Evolutionary conservation across 306 rosid species (phyloP), one percentile per base, ranked within the genome.

Genomic region (Castanospermum australe): DNA sequence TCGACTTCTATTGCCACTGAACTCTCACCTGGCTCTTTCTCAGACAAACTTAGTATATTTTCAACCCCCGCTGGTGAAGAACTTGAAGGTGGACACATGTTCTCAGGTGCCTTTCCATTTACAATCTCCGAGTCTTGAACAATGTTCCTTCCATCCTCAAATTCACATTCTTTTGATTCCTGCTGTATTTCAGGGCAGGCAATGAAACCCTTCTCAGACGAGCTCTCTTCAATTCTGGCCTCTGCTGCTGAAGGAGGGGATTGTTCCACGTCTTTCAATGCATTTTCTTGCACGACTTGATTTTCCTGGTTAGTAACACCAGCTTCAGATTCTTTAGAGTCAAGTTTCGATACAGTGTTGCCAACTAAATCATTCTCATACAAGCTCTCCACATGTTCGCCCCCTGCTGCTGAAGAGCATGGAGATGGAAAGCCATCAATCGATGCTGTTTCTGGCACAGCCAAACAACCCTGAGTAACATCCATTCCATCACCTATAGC

Each of bases 341-440:
- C 82, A 61, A 62, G 64, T 57, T 10, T 36, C 35, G 35, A 64
- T 1, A 14, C 35, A 15, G 74, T 66, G 44, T 71, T 76, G 33
- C 61, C 76, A 25, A 22, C 73, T 56, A 60, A 48, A 60, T 51
- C 85, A 75, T 79, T 73, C 78, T 79, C 85, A 65, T 84, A 71
- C 60, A 30, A 77, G 56, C 77, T 71, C 39, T 84, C 79, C 42
- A 72, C 47, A 25, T 17, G 75, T 67, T 78, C 79, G 50, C 67
- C 78, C 67, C 68, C 88, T 10, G 70, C 71, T 25, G 56, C 82
- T 63, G 84, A 36, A 67, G 86, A 39, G 57, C 76, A 39, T n/a
- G 47, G 28, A 64, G 64, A 52, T 14, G 50, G 48, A 83, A 22
- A 59, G 12, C 50, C 47, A 47, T 3, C 67, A 39, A 36, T 24